These are phyloP conservation scores for Neltuma alba DNA, from an alignment of 306 rosid species.

Conservation along the genomic window DNA sequence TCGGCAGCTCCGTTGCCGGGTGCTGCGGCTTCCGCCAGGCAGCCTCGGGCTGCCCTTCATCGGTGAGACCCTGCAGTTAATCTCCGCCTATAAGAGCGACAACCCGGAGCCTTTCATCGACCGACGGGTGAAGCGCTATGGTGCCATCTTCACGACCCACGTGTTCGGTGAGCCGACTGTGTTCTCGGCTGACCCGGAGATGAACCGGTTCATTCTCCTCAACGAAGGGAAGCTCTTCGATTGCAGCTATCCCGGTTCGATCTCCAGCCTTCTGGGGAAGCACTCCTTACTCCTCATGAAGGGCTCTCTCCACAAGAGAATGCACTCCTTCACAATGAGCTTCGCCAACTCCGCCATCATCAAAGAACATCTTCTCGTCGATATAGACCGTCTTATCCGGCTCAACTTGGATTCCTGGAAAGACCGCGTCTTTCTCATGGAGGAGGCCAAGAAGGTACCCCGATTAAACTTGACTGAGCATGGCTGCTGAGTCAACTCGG, in stretches of 20 bases:
- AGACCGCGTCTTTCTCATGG: no score
- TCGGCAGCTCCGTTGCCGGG: constrained; percentile 44
- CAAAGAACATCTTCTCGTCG: no score
- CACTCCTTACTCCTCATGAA: constrained; percentile 85
- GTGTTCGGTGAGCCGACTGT: constrained; percentile 91
- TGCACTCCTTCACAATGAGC: constrained; percentile 92
- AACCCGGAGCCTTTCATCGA: constrained; percentile 95
- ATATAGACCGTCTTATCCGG: no score
- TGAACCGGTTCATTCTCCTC: constrained; percentile 79
- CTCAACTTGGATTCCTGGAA: no score
- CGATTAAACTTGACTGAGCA: neutral
- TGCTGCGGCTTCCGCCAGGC: constrained; percentile 71
- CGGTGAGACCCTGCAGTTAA: constrained; percentile 86
- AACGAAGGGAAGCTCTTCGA: constrained; percentile 94
- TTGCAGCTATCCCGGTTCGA: constrained; percentile 88
- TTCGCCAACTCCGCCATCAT: constrained; percentile 73
- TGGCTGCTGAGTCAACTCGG: constrained; percentile 38
- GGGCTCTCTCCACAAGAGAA: constrained; percentile 76
- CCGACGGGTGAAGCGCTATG: constrained; percentile 68
- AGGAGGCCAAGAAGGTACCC: no score
- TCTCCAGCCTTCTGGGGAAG: constrained; percentile 77
- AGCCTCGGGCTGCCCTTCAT: constrained; percentile 72
- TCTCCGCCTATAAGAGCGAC: constrained; percentile 84
- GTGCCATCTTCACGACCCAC: constrained; percentile 84
- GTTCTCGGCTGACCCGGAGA: constrained; percentile 84